These are phyloP conservation scores for Fusarium hostae DNA, from an alignment of 2,329 filamentous ascomycete species.

Conservation along the genomic window DNA sequence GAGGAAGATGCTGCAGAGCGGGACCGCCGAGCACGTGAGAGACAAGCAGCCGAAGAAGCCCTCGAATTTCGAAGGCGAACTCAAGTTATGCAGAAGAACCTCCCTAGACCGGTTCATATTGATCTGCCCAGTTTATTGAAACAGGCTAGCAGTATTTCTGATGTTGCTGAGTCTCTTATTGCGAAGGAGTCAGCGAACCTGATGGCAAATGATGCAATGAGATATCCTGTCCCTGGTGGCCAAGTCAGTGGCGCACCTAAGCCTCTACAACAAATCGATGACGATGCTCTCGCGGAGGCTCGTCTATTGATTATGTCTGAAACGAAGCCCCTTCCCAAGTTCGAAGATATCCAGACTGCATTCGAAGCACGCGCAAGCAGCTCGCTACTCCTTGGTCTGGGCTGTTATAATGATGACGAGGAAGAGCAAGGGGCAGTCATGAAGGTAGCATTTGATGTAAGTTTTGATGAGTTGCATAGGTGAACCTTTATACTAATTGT, in stretches of 20 bases:
- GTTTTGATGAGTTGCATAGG: slow-evolving; percentile 43
- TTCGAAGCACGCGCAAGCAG: slow-evolving; percentile 66
- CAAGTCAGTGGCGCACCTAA: slow-evolving; percentile 71
- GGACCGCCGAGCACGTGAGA: slow-evolving; percentile 80
- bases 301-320: slow-evolving; percentile 81
- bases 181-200: slow-evolving; percentile 81
- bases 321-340: slow-evolving; percentile 61
- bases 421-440: slow-evolving; percentile 73
- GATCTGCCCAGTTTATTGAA: slow-evolving; percentile 76
- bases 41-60: slow-evolving; percentile 77
- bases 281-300: slow-evolving; percentile 78
- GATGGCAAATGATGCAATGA: slow-evolving; percentile 83
- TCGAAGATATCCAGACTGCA: slow-evolving; percentile 62
- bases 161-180: slow-evolving; percentile 76
- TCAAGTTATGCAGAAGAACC: slow-evolving; percentile 86
- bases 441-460: slow-evolving; percentile 78
- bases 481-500: slow-evolving; percentile 25
- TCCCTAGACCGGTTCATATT: slow-evolving; percentile 81
- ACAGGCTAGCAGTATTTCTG: slow-evolving; percentile 67
- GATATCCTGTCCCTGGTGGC: slow-evolving; percentile 75
- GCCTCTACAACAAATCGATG: slow-evolving; percentile 72
- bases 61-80: slow-evolving; percentile 85
- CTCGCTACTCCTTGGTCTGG: slow-evolving; percentile 78
- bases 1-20: slow-evolving; percentile 75
- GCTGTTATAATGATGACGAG: slow-evolving; percentile 82